A percentile compares a stretch with the other conserved stretches of the same genome.
phyloP scores from a whole-genome alignment of 371 early-diverging fungal genomes.

The Chytridium lagenaria region DNA sequence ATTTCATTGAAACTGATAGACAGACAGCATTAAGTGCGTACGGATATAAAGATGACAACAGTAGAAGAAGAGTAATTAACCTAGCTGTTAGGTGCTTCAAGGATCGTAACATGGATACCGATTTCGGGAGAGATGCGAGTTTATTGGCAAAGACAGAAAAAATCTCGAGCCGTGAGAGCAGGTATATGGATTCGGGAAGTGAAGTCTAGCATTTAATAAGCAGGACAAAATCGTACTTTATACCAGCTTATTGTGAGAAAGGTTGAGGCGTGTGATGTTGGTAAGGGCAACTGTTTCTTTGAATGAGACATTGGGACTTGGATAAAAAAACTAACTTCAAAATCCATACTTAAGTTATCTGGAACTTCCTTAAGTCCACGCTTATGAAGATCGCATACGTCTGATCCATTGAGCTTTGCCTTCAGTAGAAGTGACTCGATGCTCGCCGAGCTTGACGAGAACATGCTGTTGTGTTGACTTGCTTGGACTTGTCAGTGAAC shows the following conservation, averaged over 20 bases:
- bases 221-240: neutral
- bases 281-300: conserved; percentile 7
- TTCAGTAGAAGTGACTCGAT: neutral
- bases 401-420: neutral
- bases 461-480: too few relatives aligned
- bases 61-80: conserved; percentile 6
- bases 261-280: conserved; percentile 35
- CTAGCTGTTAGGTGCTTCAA: conserved; percentile 43
- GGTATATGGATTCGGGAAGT: conserved; percentile 35
- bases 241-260: conserved; percentile 42
- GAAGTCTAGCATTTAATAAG: neutral
- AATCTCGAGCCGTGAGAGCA: conserved; percentile 32
- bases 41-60: neutral
- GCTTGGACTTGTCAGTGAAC: too few relatives aligned
- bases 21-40: neutral
- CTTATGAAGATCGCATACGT: neutral
- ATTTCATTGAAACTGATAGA: conserved; percentile 43
- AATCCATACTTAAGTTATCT: neutral
- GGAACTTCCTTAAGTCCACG: neutral
- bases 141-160: conserved; percentile 46
- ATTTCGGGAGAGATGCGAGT: conserved; percentile 40
- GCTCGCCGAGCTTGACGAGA: neutral
- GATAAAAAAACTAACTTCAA: neutral
- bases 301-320: too few relatives aligned
- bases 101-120: conserved; percentile 21